phyloP scores from a whole-genome alignment of 169 alveolate genomes.

The Amoebophrya sp. region DNA sequence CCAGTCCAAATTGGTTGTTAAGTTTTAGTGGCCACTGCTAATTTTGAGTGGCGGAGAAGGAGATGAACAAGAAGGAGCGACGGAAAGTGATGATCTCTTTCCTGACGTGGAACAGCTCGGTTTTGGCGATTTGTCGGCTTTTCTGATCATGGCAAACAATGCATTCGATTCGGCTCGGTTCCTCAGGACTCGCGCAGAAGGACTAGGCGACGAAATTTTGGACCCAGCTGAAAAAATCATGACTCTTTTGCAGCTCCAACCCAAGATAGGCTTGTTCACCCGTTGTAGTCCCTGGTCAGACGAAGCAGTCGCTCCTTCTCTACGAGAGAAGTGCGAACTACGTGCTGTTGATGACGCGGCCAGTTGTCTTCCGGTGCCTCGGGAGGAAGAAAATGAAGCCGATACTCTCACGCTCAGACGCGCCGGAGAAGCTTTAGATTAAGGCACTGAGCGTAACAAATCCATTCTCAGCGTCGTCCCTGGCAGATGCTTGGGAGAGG shows the following conservation, averaged over 20 bases:
- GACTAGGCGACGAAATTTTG: neutral
- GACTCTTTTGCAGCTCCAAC: neutral
- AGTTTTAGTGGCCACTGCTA: too few relatives aligned
- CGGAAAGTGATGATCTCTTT: too few relatives aligned
- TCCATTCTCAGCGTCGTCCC: too few relatives aligned
- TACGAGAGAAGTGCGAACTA: neutral
- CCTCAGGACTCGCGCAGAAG: neutral
- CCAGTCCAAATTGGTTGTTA: too few relatives aligned
- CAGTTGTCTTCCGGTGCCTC: too few relatives aligned
- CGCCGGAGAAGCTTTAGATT: too few relatives aligned
- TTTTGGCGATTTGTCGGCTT: neutral
- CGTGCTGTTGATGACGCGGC: neutral
- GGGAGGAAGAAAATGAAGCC: too few relatives aligned
- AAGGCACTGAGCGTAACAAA: too few relatives aligned
- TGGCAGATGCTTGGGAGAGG: too few relatives aligned
- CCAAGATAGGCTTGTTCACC: neutral
- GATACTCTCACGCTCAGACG: too few relatives aligned
- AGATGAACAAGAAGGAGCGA: too few relatives aligned
- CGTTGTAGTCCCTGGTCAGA: neutral
- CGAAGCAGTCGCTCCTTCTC: neutral
- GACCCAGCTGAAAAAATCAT: neutral
- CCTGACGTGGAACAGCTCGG: neutral
- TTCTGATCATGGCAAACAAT: neutral
- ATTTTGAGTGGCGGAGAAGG: too few relatives aligned
- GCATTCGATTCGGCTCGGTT: conserved; percentile 1